These are phyloP conservation scores for Penicillium bovifimosum DNA, from an alignment of 495 filamentous ascomycete genomes.

Conservation along the genomic window DNA sequence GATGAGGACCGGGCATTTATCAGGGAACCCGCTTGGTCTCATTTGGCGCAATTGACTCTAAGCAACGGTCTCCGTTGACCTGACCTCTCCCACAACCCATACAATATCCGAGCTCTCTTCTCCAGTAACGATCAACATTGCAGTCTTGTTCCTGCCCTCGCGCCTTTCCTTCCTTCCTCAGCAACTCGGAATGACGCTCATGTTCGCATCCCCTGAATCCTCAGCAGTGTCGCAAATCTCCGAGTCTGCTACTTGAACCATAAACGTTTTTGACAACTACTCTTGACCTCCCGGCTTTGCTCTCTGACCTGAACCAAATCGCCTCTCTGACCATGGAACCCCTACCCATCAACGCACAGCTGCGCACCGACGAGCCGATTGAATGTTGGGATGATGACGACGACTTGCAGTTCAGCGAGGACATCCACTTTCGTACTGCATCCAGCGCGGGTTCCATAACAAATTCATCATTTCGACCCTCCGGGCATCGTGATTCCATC, in stretches of 20 bases:
- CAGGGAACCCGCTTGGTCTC: not conserved
- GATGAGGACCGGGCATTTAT: slow-evolving; percentile 3
- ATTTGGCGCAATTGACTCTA: not conserved
- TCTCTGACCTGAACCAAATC: not conserved
- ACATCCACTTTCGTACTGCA: slow-evolving; percentile 60
- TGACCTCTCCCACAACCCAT: not conserved
- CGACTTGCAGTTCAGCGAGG: slow-evolving; percentile 68
- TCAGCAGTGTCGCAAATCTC: slow-evolving; percentile 22
- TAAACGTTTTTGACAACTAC: not conserved
- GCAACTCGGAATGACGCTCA: slow-evolving; percentile 34
- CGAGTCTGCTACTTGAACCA: slow-evolving; percentile 19
- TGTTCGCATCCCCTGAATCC: slow-evolving; percentile 13
- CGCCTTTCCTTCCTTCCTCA: not conserved
- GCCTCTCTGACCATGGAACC: slow-evolving; percentile 45
- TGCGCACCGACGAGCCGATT: slow-evolving; percentile 52
- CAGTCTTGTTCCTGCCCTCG: not conserved
- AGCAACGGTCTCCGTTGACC: not conserved
- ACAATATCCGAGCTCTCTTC: not conserved
- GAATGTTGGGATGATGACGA: slow-evolving; percentile 91
- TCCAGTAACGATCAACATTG: not conserved
- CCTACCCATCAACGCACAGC: slow-evolving; percentile 50
- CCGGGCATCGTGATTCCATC: slow-evolving; percentile 63
- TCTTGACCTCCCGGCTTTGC: not conserved
- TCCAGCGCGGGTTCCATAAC: slow-evolving; percentile 54
- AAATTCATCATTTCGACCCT: slow-evolving; percentile 45